Conservation (phyloP, 371 early-diverging fungal species). For the Dichotomocladium elegans region DNA sequence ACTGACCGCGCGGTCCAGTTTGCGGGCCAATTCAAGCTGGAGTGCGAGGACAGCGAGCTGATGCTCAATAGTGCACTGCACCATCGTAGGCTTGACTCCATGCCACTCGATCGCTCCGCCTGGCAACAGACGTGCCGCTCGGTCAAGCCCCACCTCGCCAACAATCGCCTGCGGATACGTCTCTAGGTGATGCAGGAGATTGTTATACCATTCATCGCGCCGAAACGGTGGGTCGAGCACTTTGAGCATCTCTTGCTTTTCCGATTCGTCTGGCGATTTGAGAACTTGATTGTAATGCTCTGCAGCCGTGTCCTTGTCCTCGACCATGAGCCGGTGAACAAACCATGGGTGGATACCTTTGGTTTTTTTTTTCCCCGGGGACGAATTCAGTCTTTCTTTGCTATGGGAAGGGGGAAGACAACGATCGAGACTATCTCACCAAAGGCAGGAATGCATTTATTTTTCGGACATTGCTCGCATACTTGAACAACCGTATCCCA, state of each 20-base stretch:
- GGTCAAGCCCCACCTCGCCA: conserved; percentile 89
- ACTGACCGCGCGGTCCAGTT: conserved; percentile 65
- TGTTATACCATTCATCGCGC: conserved; percentile 25
- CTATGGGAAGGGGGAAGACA: too few relatives aligned
- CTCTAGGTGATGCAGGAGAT: conserved; percentile 18
- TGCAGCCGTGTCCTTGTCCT: conserved; percentile 7
- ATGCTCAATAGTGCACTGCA: conserved; percentile 55
- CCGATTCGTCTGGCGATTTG: conserved; percentile 10
- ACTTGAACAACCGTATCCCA: conserved; percentile 37
- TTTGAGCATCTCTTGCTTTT: conserved; percentile 23
- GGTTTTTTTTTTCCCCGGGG: background rate
- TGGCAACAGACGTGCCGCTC: conserved; percentile 58
- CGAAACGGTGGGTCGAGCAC: conserved; percentile 19
- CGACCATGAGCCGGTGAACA: conserved; percentile 20
- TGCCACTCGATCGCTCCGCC: conserved; percentile 45
- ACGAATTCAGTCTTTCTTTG: background rate
- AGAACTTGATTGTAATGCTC: conserved; percentile 26
- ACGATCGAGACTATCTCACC: conserved; percentile 24
- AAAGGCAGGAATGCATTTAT: conserved; percentile 38
- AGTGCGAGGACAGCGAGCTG: conserved; percentile 62
- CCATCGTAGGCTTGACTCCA: conserved; percentile 39
- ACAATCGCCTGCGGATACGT: conserved; percentile 56
- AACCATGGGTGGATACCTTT: conserved; percentile 49
- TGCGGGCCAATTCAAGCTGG: conserved; percentile 74
- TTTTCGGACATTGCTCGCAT: conserved; percentile 9